Percentiles rank a stretch among this genome's conserved stretches.
Conservation (phyloP, 2,329 filamentous ascomycete species). For the Colletotrichum incanum region DNA sequence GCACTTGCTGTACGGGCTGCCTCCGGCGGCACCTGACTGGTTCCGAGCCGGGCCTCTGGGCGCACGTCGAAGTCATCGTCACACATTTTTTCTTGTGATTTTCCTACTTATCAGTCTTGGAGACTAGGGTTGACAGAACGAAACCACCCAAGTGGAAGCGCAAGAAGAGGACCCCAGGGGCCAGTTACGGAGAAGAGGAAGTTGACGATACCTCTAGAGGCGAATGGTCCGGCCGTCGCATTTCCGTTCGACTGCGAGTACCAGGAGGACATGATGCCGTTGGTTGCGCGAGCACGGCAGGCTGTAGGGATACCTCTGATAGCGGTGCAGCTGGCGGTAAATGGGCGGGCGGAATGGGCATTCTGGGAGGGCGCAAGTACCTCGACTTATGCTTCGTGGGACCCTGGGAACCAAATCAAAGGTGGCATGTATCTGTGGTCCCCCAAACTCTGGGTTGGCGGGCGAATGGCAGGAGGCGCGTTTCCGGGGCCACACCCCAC, state of each 20-base stretch:
- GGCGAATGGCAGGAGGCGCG: constrained; percentile 32
- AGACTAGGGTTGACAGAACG: constrained; percentile 42
- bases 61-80: constrained; percentile 36
- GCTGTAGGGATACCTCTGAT: constrained; percentile 14
- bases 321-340: constrained; percentile 11
- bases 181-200: constrained; percentile 30
- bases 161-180: constrained; percentile 31
- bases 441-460: constrained; percentile 37
- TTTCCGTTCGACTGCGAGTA: constrained; percentile 25
- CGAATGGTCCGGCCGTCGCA: constrained; percentile 40
- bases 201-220: constrained; percentile 41
- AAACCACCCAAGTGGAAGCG: constrained; percentile 41
- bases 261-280: constrained; percentile 30
- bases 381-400: constrained; percentile 4
- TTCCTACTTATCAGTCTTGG: constrained; percentile 36
- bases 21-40: constrained; percentile 34
- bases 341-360: constrained; percentile 11
- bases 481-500: constrained; percentile 40
- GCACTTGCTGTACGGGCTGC: constrained; percentile 28
- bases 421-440: constrained; percentile 38
- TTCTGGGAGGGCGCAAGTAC: constrained; percentile 4
- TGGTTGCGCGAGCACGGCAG: constrained; percentile 24
- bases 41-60: constrained; percentile 6
- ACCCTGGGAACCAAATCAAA: constrained; percentile 36
- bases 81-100: constrained; percentile 25